Percentiles rank a stretch among this genome's conserved stretches.
These are phyloP conservation scores for Exophiala lecanii-corni DNA, from an alignment of 2,329 filamentous ascomycete species.

Conservation along the genomic window DNA sequence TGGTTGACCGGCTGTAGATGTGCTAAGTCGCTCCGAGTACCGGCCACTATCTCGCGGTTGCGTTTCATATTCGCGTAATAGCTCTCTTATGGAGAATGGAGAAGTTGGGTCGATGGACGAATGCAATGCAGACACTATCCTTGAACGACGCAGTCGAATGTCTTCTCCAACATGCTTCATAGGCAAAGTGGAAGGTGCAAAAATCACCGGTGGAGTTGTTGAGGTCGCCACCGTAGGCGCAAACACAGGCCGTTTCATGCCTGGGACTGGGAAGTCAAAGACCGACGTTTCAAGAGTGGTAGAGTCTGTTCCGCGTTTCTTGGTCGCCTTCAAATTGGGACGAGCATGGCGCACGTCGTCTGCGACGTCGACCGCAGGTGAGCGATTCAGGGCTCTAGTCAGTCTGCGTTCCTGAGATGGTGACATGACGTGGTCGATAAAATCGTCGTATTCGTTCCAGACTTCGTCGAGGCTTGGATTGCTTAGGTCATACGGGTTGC, in stretches of 20 bases:
- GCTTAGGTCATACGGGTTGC: constrained; percentile 2
- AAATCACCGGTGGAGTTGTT: constrained; percentile 12
- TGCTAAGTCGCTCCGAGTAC: constrained; percentile 23
- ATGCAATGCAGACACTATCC: constrained; percentile 48
- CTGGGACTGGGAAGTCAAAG: constrained; percentile 26
- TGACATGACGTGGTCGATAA: constrained; percentile 67
- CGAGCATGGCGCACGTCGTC: background rate
- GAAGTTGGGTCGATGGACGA: constrained; percentile 47
- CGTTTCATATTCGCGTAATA: constrained; percentile 48
- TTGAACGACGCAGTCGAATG: constrained; percentile 44
- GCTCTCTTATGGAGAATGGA: constrained; percentile 51
- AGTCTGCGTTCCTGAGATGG: constrained; percentile 28
- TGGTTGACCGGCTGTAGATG: constrained; percentile 23
- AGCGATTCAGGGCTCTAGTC: too few relatives aligned
- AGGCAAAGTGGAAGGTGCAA: constrained; percentile 11
- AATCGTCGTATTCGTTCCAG: constrained; percentile 90
- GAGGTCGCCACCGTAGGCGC: constrained; percentile 27
- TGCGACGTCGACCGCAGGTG: constrained; percentile 45
- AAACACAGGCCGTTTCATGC: constrained; percentile 26
- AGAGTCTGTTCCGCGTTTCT: too few relatives aligned
- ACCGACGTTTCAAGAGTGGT: too few relatives aligned
- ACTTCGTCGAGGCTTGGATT: constrained; percentile 61
- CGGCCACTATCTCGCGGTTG: constrained; percentile 26
- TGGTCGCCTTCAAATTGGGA: constrained; percentile 15
- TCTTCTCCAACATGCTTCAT: constrained; percentile 17